phyloP scores from a whole-genome alignment of 495 filamentous ascomycete species.

The Neurospora sp. region DNA sequence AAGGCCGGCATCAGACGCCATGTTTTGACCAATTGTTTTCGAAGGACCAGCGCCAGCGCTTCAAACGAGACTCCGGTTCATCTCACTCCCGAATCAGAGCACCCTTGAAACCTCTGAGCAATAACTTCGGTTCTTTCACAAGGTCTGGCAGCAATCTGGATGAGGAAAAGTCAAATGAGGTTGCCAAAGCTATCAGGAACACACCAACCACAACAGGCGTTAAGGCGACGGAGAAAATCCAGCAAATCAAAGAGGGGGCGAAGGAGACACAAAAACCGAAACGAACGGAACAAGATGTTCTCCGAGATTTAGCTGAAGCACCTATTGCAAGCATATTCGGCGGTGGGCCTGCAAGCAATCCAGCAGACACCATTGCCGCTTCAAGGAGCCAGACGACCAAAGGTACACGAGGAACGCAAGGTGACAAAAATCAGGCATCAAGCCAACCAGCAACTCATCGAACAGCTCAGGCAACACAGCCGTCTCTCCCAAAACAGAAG shows the following conservation, averaged over 20 bases:
- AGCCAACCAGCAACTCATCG: not conserved
- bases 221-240: not conserved
- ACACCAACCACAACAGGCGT: not conserved
- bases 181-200: conserved; percentile 1
- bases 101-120: not conserved
- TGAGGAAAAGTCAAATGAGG: not conserved
- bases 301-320: not conserved
- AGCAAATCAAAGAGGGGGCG: not conserved
- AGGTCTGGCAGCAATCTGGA: not conserved
- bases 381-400: not conserved
- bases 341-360: not conserved
- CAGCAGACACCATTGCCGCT: rapidly evolving
- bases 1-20: not conserved
- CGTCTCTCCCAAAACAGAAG: not conserved
- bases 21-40: not conserved
- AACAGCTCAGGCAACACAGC: not conserved
- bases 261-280: not conserved
- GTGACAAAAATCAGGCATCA: not conserved
- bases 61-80: not conserved
- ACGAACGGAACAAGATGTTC: not conserved
- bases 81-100: not conserved
- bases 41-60: not conserved
- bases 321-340: not conserved
- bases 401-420: not conserved
- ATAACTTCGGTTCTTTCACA: not conserved